Evolutionary conservation across 73 alveolate species (phyloP).

Genomic region (Blepharisma japonicum): DNA sequence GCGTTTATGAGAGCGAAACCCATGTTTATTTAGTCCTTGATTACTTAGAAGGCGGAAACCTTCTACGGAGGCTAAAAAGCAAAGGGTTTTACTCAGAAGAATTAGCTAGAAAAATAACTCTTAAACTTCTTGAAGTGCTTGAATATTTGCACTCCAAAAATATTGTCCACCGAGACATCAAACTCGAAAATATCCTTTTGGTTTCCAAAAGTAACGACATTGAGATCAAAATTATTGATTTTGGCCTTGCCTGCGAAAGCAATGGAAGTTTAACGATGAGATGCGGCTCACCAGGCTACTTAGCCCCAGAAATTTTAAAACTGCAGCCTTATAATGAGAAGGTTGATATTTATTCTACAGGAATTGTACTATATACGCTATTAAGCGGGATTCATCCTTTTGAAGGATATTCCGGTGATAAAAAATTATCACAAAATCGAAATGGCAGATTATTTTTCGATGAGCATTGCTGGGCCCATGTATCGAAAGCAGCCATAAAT

Average conservation of each 20-base stretch:
- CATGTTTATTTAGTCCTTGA: slow-evolving; percentile 51
- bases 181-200: slow-evolving; percentile 51
- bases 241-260: slow-evolving; percentile 49
- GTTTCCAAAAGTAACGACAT: slow-evolving; percentile 31
- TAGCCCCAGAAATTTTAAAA: slow-evolving; percentile 65
- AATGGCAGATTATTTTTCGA: slow-evolving; percentile 39
- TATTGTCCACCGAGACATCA: slow-evolving; percentile 45
- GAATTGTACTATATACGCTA: slow-evolving; percentile 53
- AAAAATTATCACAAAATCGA: slow-evolving; percentile 38
- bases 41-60: slow-evolving; percentile 59
- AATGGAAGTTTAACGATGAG: slow-evolving; percentile 43
- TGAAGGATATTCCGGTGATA: slow-evolving; percentile 40
- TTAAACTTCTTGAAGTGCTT: slow-evolving; percentile 35
- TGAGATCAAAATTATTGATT: slow-evolving; percentile 64
- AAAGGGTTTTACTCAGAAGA: slow-evolving; percentile 49
- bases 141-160: slow-evolving; percentile 38
- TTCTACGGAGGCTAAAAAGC: slow-evolving; percentile 39
- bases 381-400: slow-evolving; percentile 52
- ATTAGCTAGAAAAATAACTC: slow-evolving; percentile 32
- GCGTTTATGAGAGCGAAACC: slow-evolving; percentile 55
- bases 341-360: slow-evolving; percentile 61
- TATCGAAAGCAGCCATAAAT: slow-evolving; percentile 33
- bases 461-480: slow-evolving; percentile 15
- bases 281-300: slow-evolving; percentile 76
- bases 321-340: slow-evolving; percentile 41